A percentile compares a stretch with the other conserved stretches of the same genome.
Conservation (phyloP, 129 eudicot species). For the Centrapalus pauciflorus region DNA sequence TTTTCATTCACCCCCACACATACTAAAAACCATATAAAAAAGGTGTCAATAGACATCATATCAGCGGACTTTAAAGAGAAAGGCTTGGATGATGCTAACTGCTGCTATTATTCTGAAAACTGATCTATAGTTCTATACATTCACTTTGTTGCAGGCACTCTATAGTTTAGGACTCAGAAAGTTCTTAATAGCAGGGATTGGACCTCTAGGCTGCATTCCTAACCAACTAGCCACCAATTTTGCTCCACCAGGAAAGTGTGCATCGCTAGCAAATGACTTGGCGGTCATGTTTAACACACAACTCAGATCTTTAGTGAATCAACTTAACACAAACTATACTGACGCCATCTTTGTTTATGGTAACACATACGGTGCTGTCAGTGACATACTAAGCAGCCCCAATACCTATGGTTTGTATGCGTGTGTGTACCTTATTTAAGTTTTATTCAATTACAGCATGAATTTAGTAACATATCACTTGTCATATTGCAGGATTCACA, state of each 20-base stretch:
- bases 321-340: slow-evolving; percentile 40
- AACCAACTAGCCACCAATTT: slow-evolving; percentile 44
- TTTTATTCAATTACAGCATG: background rate
- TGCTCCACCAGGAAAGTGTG: slow-evolving; percentile 51
- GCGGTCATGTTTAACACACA: slow-evolving; percentile 45
- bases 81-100: no score
- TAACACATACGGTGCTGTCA: slow-evolving; percentile 46
- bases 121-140: slow-evolving; percentile 8
- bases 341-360: slow-evolving; percentile 59
- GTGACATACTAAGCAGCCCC: slow-evolving; percentile 44
- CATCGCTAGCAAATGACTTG: slow-evolving; percentile 34
- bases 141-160: slow-evolving; percentile 43
- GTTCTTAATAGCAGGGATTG: slow-evolving; percentile 62
- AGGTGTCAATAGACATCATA: no score
- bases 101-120: background rate
- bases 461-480: background rate
- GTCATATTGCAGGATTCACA: slow-evolving; percentile 45
- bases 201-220: slow-evolving; percentile 80
- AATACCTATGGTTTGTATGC: slow-evolving; percentile 41
- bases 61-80: no score
- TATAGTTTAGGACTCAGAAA: slow-evolving; percentile 54
- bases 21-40: no score
- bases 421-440: background rate
- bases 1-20: no score
- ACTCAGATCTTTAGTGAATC: slow-evolving; percentile 44